These are phyloP conservation scores for Limonium bicolor DNA, from an alignment of 148 eudicot species.

Conservation along the genomic window DNA sequence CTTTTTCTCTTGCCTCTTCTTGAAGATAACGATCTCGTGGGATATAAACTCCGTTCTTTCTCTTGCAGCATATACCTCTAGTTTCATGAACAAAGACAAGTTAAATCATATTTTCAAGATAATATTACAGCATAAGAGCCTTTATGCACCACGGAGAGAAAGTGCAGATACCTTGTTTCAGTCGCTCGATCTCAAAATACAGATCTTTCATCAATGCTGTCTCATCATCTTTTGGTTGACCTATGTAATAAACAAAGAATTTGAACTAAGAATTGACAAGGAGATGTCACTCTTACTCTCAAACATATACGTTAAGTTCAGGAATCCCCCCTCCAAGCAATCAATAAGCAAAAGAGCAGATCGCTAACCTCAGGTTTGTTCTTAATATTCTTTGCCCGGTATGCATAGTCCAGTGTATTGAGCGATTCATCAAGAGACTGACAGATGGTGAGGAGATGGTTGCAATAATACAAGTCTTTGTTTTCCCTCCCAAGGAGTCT, in stretches of 20 bases:
- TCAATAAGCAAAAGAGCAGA: conserved; percentile 6
- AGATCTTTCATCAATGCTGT: conserved; percentile 90
- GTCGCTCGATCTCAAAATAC: conserved; percentile 83
- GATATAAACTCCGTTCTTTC: conserved; percentile 94
- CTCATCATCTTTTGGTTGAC: conserved; percentile 96
- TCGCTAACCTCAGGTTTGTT: conserved; percentile 99
- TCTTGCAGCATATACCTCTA: conserved; percentile 97
- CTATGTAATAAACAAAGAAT: too few relatives aligned
- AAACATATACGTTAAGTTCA: too few relatives aligned
- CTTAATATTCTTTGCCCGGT: conserved; percentile 97
- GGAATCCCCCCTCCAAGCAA: too few relatives aligned
- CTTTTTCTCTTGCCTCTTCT: conserved; percentile 93
- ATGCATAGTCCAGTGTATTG: conserved; percentile 92
- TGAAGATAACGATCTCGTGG: conserved; percentile 87
- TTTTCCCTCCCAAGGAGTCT: conserved; percentile 99
- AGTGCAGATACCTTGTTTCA: conserved; percentile 69
- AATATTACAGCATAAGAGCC: too few relatives aligned
- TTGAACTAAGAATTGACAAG: too few relatives aligned
- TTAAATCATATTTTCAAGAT: too few relatives aligned
- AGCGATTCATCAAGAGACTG: conserved; percentile 91
- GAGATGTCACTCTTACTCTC: too few relatives aligned
- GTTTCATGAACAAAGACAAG: too few relatives aligned
- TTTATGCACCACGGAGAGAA: too few relatives aligned
- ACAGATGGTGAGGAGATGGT: conserved; percentile 86
- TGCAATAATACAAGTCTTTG: conserved; percentile 97